phyloP scores from a whole-genome alignment of 1,284 basidiomycete species.

The Hortiboletus rubellus region DNA sequence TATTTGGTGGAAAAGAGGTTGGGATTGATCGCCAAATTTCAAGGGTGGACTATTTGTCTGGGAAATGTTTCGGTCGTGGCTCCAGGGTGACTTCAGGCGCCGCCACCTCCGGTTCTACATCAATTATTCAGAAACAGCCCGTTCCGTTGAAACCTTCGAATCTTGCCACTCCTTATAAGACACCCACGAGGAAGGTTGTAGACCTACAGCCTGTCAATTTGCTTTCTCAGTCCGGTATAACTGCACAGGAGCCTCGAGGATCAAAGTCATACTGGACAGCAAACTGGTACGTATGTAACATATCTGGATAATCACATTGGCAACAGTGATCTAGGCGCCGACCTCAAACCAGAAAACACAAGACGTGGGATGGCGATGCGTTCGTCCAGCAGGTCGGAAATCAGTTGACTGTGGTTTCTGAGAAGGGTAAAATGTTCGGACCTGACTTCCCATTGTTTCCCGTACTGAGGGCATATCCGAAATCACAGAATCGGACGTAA shows the following conservation, averaged over 20 bases:
- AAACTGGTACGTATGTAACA: constrained; percentile 53
- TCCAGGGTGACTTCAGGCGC: constrained; percentile 22
- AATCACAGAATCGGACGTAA: constrained; percentile 59
- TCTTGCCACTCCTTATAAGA: constrained; percentile 31
- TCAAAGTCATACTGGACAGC: constrained; percentile 58
- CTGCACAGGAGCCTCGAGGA: constrained; percentile 6
- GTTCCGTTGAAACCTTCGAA: constrained; percentile 42
- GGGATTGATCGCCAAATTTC: constrained; percentile 62
- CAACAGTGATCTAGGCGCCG: constrained; percentile 58
- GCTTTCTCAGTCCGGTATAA: constrained; percentile 19
- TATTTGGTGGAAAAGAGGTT: constrained; percentile 68
- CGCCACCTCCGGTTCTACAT: constrained; percentile 10
- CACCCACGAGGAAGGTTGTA: constrained; percentile 33
- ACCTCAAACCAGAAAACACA: constrained; percentile 77
- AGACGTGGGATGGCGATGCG: constrained; percentile 86
- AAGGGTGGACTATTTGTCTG: constrained; percentile 60
- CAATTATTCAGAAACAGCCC: constrained; percentile 43
- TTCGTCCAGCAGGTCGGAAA: constrained; percentile 54
- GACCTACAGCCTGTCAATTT: constrained; percentile 47
- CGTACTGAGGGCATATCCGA: constrained; percentile 11
- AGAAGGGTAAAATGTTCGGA: constrained; percentile 64
- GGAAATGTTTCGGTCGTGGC: constrained; percentile 57
- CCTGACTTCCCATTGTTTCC: constrained; percentile 2
- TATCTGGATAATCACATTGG: neutral
- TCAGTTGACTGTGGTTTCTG: constrained; percentile 62